These are phyloP conservation scores for Tetrapyrgos nigripes DNA, from an alignment of 1,284 basidiomycete genomes.

Conservation along the genomic window DNA sequence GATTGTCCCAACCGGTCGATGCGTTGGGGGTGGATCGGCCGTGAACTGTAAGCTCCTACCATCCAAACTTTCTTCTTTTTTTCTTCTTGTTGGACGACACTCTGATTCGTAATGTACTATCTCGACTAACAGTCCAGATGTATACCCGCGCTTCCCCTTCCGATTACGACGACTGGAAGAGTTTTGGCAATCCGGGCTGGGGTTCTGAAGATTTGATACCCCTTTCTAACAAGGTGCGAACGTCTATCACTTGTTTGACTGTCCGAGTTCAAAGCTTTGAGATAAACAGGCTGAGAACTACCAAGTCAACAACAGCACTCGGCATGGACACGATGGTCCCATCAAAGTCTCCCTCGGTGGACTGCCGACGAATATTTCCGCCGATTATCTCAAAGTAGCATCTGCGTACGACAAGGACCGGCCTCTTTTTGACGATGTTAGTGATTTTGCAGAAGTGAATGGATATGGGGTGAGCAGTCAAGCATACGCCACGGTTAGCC, in stretches of 20 bases:
- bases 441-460: conserved; percentile 47
- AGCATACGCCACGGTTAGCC: too few species aligned
- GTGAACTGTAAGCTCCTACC: conserved; percentile 60
- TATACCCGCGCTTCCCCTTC: conserved; percentile 56
- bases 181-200: conserved; percentile 50
- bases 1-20: conserved; percentile 50
- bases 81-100: not conserved
- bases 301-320: conserved; percentile 35
- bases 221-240: conserved; percentile 47
- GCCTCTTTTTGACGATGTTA: conserved; percentile 46
- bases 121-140: conserved; percentile 57
- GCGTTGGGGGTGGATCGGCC: conserved; percentile 64
- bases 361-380: conserved; percentile 41
- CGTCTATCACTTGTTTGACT: not conserved
- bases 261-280: not conserved
- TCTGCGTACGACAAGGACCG: conserved; percentile 51
- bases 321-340: conserved; percentile 61
- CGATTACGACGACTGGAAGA: conserved; percentile 55
- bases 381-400: conserved; percentile 55
- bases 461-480: conserved; percentile 51
- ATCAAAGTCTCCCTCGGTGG: conserved; percentile 54
- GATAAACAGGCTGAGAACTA: conserved; percentile 67
- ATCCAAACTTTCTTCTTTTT: not conserved
- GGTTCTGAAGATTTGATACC: conserved; percentile 49
- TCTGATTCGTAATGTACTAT: not conserved